These are phyloP conservation scores for Mycena amicta DNA, from an alignment of 768 basidiomycete genomes.

Conservation along the genomic window DNA sequence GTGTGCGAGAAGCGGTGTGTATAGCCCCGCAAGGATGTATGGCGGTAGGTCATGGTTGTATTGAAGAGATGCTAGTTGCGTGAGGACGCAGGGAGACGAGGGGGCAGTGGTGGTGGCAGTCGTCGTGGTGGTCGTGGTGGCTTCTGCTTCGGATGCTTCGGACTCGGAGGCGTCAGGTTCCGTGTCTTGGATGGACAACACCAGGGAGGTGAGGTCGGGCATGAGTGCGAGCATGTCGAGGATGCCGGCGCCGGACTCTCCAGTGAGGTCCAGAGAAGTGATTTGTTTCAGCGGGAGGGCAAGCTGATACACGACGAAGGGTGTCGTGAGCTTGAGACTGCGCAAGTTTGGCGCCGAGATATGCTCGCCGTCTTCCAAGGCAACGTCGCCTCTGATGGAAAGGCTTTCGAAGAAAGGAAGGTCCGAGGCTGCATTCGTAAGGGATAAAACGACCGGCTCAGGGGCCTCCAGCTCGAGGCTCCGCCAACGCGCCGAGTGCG, in stretches of 20 bases:
- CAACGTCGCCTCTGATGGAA: not conserved
- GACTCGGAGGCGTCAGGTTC: not conserved
- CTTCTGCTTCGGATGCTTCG: no score
- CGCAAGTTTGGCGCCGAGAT: not conserved
- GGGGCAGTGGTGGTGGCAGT: no score
- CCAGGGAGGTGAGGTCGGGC: not conserved
- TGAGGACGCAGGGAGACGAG: not conserved
- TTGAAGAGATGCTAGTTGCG: not conserved
- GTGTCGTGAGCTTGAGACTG: not conserved
- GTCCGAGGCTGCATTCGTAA: not conserved
- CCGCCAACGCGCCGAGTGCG: not conserved
- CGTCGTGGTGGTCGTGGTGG: no score
- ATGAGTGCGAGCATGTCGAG: not conserved
- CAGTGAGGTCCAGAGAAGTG: not conserved
- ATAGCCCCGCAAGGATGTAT: not conserved
- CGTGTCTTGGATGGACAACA: not conserved
- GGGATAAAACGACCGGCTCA: not conserved
- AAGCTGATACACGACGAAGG: not conserved
- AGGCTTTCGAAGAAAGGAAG: not conserved
- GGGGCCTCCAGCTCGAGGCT: not conserved
- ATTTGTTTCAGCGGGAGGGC: not conserved
- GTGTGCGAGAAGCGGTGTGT: not conserved
- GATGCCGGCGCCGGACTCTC: not conserved
- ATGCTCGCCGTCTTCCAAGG: not conserved
- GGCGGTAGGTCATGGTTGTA: not conserved